These are phyloP conservation scores for Podochytrium sp. DNA, from an alignment of 192 early-diverging fungal species.

Conservation along the genomic window DNA sequence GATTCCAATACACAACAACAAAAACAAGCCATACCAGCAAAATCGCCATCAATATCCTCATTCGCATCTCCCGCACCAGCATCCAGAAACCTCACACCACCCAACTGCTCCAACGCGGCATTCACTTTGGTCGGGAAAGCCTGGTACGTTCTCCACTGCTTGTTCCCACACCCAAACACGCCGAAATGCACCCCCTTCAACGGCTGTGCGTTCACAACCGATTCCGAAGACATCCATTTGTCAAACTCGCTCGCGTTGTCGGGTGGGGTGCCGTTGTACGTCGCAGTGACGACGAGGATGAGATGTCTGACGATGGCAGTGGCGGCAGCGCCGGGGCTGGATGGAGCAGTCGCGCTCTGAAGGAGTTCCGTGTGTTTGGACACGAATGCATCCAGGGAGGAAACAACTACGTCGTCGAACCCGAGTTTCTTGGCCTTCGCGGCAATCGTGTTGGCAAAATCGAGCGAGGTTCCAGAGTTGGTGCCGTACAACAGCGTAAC, in stretches of 20 bases:
- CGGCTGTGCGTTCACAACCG: not conserved
- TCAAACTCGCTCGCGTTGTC: constrained; percentile 56
- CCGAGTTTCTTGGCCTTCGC: constrained; percentile 43
- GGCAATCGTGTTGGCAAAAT: constrained; percentile 52
- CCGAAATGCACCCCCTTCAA: constrained; percentile 49
- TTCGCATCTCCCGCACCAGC: constrained; percentile 53
- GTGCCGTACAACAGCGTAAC: constrained; percentile 55
- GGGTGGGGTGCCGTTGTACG: constrained; percentile 58
- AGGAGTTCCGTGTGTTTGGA: constrained; percentile 12
- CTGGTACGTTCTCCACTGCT: constrained; percentile 64
- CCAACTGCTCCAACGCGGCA: constrained; percentile 46
- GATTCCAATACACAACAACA: not conserved
- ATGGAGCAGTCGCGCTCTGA: not conserved
- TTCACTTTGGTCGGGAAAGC: constrained; percentile 55
- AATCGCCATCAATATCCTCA: constrained; percentile 40
- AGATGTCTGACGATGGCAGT: constrained; percentile 28
- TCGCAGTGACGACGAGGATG: constrained; percentile 44
- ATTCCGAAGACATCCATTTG: constrained; percentile 28
- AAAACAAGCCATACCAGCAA: constrained; percentile 11
- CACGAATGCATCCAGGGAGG: constrained; percentile 18
- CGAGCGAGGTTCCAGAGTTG: constrained; percentile 58
- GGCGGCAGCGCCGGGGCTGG: not conserved
- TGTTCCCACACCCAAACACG: constrained; percentile 66
- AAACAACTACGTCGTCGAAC: constrained; percentile 28
- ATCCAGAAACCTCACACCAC: constrained; percentile 45